Conservation (phyloP, 352 stramenopile species). For the Phytophthora cajani region DNA sequence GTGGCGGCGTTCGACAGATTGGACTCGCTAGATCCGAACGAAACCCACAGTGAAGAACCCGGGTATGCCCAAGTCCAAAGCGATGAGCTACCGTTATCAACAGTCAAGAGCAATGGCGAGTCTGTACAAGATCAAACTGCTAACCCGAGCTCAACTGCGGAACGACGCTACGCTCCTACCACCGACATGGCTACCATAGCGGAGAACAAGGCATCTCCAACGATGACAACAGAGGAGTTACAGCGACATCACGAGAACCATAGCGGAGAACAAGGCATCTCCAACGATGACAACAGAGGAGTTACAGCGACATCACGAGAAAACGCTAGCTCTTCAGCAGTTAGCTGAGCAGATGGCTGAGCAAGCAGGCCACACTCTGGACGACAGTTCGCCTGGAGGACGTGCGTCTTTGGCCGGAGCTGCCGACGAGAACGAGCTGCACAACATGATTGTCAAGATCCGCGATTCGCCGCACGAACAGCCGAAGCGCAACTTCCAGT, state of each 20-base stretch:
- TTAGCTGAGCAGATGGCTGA: conserved; percentile 20
- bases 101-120: neutral
- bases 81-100: conserved; percentile 3
- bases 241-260: conserved; percentile 19
- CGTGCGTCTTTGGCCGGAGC: conserved; percentile 26
- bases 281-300: conserved; percentile 1
- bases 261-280: conserved; percentile 8
- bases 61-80: neutral
- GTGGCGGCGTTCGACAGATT: conserved; percentile 24
- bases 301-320: conserved; percentile 19
- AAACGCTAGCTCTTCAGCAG: conserved; percentile 23
- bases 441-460: conserved; percentile 55
- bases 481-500: conserved; percentile 54
- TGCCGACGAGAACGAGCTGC: conserved; percentile 30
- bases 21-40: conserved; percentile 12
- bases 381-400: conserved; percentile 10
- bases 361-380: neutral
- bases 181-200: neutral
- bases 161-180: conserved; percentile 27
- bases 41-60: conserved; percentile 7
- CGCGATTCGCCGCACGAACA: conserved; percentile 54
- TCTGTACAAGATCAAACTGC: neutral
- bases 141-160: neutral
- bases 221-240: conserved; percentile 1
- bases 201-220: conserved; percentile 8